phyloP scores from a whole-genome alignment of 225 moss, liverwort and hornwort genomes.

The Takakia lepidozioides region DNA sequence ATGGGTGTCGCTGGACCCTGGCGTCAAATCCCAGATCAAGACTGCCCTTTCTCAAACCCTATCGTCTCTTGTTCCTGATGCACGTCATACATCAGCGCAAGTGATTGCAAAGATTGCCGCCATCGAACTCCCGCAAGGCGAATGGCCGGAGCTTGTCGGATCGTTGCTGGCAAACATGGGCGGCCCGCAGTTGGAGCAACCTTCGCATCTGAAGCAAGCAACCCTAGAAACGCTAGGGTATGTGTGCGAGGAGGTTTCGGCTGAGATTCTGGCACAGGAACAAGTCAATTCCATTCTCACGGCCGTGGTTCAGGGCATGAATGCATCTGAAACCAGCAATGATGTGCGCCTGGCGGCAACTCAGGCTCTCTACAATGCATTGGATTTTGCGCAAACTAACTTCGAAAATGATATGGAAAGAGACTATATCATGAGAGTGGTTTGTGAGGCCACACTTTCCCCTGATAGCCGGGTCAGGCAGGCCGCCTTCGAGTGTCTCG shows the following conservation, averaged over 20 bases:
- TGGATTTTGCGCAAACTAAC: conserved; percentile 6
- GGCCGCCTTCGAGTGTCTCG: conserved; percentile 6
- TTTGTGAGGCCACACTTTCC: conserved; percentile 6
- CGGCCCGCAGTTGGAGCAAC: neutral
- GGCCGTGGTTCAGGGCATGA: conserved; percentile 8
- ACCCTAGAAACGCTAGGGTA: conserved; percentile 8
- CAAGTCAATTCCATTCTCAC: conserved; percentile 7
- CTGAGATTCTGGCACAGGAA: conserved; percentile 6
- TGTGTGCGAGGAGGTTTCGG: conserved; percentile 1
- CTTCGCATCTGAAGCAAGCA: conserved; percentile 7
- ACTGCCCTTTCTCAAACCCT: neutral
- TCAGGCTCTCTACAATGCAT: conserved; percentile 3
- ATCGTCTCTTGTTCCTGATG: conserved; percentile 1
- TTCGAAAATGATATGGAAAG: conserved; percentile 4
- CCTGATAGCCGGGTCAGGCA: conserved; percentile 4
- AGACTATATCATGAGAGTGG: conserved; percentile 6
- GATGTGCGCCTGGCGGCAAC: conserved; percentile 6
- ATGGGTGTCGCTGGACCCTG: conserved; percentile 1
- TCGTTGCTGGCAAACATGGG: conserved; percentile 5
- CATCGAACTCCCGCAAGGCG: conserved; percentile 5
- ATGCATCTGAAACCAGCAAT: conserved; percentile 1
- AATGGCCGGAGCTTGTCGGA: conserved; percentile 8
- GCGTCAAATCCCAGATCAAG: conserved; percentile 1
- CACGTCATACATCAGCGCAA: conserved; percentile 4
- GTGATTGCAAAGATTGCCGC: conserved; percentile 7